Conservation (phyloP, 73 alveolate species). For the Paramecium octaurelia region DNA sequence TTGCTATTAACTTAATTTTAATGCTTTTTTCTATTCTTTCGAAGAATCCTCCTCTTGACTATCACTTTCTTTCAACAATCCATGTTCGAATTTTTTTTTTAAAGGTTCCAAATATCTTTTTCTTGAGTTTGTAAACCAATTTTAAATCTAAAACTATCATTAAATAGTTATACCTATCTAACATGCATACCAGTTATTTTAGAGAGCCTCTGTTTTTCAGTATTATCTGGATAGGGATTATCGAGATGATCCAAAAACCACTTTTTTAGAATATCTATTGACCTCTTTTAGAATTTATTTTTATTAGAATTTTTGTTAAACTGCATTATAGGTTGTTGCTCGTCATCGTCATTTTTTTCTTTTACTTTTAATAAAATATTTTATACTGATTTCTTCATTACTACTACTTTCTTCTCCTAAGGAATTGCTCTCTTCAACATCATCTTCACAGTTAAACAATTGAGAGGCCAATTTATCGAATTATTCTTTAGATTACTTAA, state of each 20-base stretch:
- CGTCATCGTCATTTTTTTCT: not conserved
- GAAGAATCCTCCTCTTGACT: not conserved
- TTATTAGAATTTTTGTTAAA: constrained; percentile 43
- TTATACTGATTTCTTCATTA: not conserved
- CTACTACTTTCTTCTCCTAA: not conserved
- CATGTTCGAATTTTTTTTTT: constrained; percentile 36
- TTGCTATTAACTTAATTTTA: not conserved
- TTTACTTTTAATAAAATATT: not conserved
- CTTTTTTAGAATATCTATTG: constrained; percentile 23
- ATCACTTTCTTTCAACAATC: not conserved
- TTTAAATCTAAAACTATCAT: not conserved
- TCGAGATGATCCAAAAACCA: constrained; percentile 52
- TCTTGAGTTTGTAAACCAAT: constrained; percentile 46
- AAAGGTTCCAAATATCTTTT: constrained; percentile 36
- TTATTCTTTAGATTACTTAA: constrained; percentile 25
- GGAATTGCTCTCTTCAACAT: not conserved
- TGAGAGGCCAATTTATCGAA: not conserved
- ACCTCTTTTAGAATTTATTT: constrained; percentile 25
- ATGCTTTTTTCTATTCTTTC: not conserved
- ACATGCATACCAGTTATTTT: constrained; percentile 42
- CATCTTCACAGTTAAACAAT: constrained; percentile 20
- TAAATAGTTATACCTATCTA: not conserved
- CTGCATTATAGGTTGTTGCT: not conserved
- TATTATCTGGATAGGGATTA: constrained; percentile 48
- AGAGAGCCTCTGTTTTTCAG: constrained; percentile 26